Evolutionary conservation across 768 basidiomycete genomes (phyloP), one percentile per base, ranked within the genome.

Genomic region (Boletus pseudo-olivaceus): DNA sequence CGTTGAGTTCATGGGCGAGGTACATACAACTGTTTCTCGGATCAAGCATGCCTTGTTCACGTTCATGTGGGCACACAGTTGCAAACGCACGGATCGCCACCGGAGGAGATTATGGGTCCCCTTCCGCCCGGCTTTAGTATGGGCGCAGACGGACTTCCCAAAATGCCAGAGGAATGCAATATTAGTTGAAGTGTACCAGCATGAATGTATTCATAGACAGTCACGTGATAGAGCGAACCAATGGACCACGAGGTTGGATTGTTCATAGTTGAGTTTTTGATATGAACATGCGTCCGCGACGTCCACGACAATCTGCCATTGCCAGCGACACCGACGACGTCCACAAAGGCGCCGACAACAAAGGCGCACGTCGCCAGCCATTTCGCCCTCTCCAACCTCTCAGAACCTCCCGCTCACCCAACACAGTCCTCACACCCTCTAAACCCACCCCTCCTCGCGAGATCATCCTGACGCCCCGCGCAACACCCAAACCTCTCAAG

Each of bases 91-190:
- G 91, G 92, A 7, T 80, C 86, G 4, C 92, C 90, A 0, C 92
- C 92, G 3, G 64, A 80, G 19, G 89, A 90, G 61, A 79, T 93
- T 47, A 92, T 93, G 88, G 92, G 90, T 1, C 81, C 84, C 0
- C 75, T 93, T 45, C 92, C 92, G 0, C 80, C 88, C 3, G 89
- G 87, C n/a, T 70, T 82, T 29, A 75, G 72, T 7, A 57, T 85
- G 26, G 82, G 81, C 0, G 44, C 75, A 2, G 84, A 87, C 47
- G 84, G 84, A 12, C 64, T 77, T 54, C 82, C 81, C 5, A 67
- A 77, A 38, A 47, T 82, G 15, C 76, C 78, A 1, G 74, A 62
- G 0, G 58, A 53, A 30, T 58, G 65, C 17, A 60, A 60, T n/a
- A 6, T 54, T 12, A 53, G 41, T 12, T 62, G 32, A 51, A 27